Evolutionary conservation across 805 yeast genomes (phyloP).

Genomic region (Metschnikowia amazonensis): DNA sequence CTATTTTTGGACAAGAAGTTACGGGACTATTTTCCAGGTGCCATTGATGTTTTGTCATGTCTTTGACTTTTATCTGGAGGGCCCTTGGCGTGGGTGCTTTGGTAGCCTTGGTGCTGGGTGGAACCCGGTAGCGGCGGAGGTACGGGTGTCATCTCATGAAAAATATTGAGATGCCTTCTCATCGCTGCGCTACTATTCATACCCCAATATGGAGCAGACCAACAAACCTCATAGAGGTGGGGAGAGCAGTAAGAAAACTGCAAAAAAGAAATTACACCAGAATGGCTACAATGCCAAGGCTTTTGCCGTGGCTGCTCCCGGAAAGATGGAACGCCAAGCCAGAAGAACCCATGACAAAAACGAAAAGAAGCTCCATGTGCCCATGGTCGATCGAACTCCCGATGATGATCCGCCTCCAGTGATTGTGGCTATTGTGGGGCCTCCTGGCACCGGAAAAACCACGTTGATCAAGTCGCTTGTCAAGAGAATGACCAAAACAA

Average conservation of each 20-base stretch:
- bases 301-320: slow-evolving; percentile 56
- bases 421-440: slow-evolving; percentile 95
- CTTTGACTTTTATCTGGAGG: no score
- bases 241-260: slow-evolving; percentile 46
- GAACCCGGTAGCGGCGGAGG: not conserved
- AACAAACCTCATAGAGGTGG: slow-evolving; percentile 79
- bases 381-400: slow-evolving; percentile 96
- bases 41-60: no score
- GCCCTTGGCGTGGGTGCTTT: not conserved
- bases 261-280: slow-evolving; percentile 82
- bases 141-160: slow-evolving; percentile 5
- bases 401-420: slow-evolving; percentile 98
- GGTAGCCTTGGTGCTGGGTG: not conserved
- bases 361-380: slow-evolving; percentile 88
- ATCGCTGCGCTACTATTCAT: slow-evolving; percentile 11
- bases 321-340: slow-evolving; percentile 80
- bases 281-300: slow-evolving; percentile 60
- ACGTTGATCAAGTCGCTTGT: slow-evolving; percentile 87
- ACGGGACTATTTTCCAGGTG: no score
- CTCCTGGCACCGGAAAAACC: slow-evolving; percentile 97
- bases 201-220: slow-evolving; percentile 41
- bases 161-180: slow-evolving; percentile 11
- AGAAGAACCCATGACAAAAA: slow-evolving; percentile 76
- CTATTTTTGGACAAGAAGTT: no score
- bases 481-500: slow-evolving; percentile 81